Evolutionary conservation across 495 filamentous ascomycete species (phyloP), one percentile per base, ranked within the genome.

Genomic region (Hyphodiscus hymeniophilus): DNA sequence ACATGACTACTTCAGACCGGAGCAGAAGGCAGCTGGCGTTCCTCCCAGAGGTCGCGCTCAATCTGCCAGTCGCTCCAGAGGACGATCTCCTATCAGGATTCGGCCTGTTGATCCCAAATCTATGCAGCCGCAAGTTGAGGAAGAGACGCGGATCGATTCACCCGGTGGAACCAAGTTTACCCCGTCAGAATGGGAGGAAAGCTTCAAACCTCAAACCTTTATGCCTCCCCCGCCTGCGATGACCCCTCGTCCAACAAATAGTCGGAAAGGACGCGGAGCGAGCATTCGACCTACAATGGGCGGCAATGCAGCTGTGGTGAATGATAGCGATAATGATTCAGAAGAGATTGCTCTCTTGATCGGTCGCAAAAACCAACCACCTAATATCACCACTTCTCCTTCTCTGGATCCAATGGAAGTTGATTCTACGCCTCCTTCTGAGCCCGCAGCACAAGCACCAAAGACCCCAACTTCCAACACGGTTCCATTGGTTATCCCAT

Each of bases 161-260:
- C 54, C 58, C 10, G 47, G 58, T n/a, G 54, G 31, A 7, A 49
- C 64, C 0, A 76, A 70, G 21, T 92, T 88, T 55, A 72, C 76
- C 22, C 66, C 75, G 2, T 80, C 84, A 26, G 59, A 79, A 23
- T 94, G 87, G 87, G 62, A 61, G 42, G 68, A 79, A 45, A 73
- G 76, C 45, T 77, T 90, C 51, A 75, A 74, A 15, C 68, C 80
- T 38, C 63, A 82, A 20, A 76, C 71, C 16, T 84, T 80, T 58
- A 71, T 63, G 12, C 69, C 68, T 10, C 65, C 63, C 17, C 56
- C 67, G 12, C 18, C 33, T 30, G 15, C 12, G 3, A 26, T 24
- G n/a, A 33, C 57, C 30, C 38, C 28, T 3, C 47, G 52, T 18
- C 28, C 23, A 28, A 15, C 18, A 15, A n/a, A 38, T 15, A 23